Base-by-base conservation (phyloP, 2,329 filamentous ascomycete species). In the Calonectria pseudoreteaudii region DNA sequence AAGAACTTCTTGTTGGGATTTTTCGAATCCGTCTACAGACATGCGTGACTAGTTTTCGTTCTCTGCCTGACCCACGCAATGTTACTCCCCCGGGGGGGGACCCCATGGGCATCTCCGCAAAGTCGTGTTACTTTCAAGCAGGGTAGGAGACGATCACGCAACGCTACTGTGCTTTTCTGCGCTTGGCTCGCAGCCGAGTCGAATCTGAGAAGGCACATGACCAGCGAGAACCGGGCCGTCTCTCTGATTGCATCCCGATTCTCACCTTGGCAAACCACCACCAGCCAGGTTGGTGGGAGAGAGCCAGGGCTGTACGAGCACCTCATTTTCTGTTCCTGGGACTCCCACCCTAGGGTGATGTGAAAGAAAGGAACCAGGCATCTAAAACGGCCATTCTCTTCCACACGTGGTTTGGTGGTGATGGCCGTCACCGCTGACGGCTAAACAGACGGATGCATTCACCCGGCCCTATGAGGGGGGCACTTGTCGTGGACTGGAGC, bases 51-150 rank as follows among this genome's bases (percentile, higher is more conserved):
- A n/a, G 20, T 9, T 1, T 16, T 38, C 36, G 3, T 31, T 31
- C 30, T 38, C 31, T 71, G 52, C 69, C 71, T 64, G 70, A 68
- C 56, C 75, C 74, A 76, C 41, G n/a, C 47, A 36, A 28, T 41
- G 47, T 53, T 71, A 65, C 65, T 72, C 68, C 77, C 74, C 69
- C 31, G 31, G 65, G 65, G 65, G 66, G 72, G 76, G 26, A 56
- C 62, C 72, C 20, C 68, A 36, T 72, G 74, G 60, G 66, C 67
- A 70, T 76, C 76, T 79, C 75, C 71, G 64, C 67, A 66, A 18
- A 14, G 50, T 77, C 77, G 52, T 74, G 53, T 68, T 73, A 78
- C 60, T 30, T 31, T 28, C 52, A 56, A n/a, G 60, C 49, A 47
- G 66, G 50, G 49, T 44, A n/a, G 26, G 18, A 50, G 62, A 71